phyloP scores from a whole-genome alignment of 306 rosid species.

The Castanospermum australe region DNA sequence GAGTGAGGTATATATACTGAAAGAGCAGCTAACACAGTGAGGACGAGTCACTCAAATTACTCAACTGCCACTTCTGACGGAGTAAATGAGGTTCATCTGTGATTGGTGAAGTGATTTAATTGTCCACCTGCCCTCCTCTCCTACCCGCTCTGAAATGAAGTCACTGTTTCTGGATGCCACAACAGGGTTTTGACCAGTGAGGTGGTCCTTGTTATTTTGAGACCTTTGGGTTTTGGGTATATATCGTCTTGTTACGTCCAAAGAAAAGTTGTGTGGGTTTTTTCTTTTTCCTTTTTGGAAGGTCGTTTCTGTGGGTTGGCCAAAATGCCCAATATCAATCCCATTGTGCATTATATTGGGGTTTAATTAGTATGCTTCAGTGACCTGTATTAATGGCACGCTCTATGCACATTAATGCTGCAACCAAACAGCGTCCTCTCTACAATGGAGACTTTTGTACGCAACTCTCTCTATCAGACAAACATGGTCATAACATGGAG shows the following conservation, averaged over 20 bases:
- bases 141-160: not conserved
- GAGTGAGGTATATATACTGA: not conserved
- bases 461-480: not conserved
- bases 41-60: slow-evolving; percentile 10
- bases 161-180: not conserved
- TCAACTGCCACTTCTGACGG: slow-evolving; percentile 24
- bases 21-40: not conserved
- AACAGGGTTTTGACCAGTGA: not conserved
- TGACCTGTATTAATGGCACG: not conserved
- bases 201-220: not conserved
- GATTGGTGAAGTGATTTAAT: slow-evolving; percentile 2
- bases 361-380: not conserved
- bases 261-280: too few species aligned
- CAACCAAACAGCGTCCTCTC: slow-evolving; percentile 23
- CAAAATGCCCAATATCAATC: not conserved
- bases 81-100: slow-evolving; percentile 36
- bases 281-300: not conserved
- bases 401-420: slow-evolving; percentile 18
- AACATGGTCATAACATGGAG: not conserved
- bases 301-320: not conserved
- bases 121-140: slow-evolving; percentile 27
- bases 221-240: too few species aligned
- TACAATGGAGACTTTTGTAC: not conserved
- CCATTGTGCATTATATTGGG: not conserved
- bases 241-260: too few species aligned